Evolutionary conservation across 2,329 filamentous ascomycete species (phyloP).

Genomic region (Dichotomopilus funicola): DNA sequence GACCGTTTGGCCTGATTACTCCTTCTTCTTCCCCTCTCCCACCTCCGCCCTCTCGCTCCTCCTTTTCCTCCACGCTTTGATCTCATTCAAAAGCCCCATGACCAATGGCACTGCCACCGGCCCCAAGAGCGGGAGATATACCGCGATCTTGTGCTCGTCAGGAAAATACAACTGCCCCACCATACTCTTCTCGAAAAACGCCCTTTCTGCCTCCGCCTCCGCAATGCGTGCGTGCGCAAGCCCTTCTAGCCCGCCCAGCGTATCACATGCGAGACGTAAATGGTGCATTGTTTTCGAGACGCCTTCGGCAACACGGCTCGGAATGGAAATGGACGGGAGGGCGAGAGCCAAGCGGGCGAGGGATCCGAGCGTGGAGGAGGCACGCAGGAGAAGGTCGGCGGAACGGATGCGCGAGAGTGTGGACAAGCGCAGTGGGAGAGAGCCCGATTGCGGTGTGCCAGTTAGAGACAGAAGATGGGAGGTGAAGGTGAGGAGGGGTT

Average conservation of each 20-base stretch:
- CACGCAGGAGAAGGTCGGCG: constrained; percentile 77
- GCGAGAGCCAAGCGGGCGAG: constrained; percentile 78
- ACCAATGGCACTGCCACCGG: constrained; percentile 85
- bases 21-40: constrained; percentile 30
- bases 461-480: constrained; percentile 83
- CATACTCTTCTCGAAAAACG: constrained; percentile 99
- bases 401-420: constrained; percentile 81
- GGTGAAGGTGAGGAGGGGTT: constrained; percentile 82
- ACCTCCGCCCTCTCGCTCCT: constrained; percentile 38
- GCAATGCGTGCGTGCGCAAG: constrained; percentile 77
- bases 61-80: constrained; percentile 55
- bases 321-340: constrained; percentile 86
- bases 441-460: constrained; percentile 75
- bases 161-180: constrained; percentile 98
- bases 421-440: constrained; percentile 76
- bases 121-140: constrained; percentile 86
- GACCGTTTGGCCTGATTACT: constrained; percentile 5
- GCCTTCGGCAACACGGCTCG: constrained; percentile 75
- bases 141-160: constrained; percentile 95
- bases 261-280: constrained; percentile 68
- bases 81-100: constrained; percentile 75
- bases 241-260: constrained; percentile 59
- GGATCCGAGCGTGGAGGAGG: constrained; percentile 89
- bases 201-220: constrained; percentile 81
- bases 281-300: constrained; percentile 74